phyloP scores from a whole-genome alignment of 805 yeast genomes.

The Pichia manshurica region DNA sequence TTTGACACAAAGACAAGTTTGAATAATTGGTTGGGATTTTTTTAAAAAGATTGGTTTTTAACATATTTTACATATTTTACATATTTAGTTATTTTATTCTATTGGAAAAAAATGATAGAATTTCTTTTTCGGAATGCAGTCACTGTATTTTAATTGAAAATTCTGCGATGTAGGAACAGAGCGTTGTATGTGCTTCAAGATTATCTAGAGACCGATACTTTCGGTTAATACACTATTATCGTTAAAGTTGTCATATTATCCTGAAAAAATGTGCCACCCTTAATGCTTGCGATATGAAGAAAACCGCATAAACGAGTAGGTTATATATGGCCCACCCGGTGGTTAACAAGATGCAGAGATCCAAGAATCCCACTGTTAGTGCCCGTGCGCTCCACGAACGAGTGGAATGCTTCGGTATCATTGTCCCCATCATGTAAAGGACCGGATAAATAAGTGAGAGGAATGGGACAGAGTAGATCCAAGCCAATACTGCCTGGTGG shows the following conservation, averaged over 20 bases:
- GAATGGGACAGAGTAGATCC: conserved; percentile 9
- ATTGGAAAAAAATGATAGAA: background rate
- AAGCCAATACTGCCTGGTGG: conserved; percentile 3
- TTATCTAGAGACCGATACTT: too few species aligned
- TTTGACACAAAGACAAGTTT: conserved; percentile 1
- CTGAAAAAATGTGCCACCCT: background rate
- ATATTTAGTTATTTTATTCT: background rate
- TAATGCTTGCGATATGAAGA: background rate
- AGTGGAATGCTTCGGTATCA: conserved; percentile 7
- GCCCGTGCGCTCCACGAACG: conserved; percentile 10
- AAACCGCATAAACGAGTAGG: background rate
- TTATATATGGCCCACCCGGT: conserved; percentile 1
- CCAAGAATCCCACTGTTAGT: conserved; percentile 5
- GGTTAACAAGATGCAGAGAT: background rate
- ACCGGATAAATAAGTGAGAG: conserved; percentile 6
- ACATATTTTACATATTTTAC: background rate
- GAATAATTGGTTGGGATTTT: conserved; percentile 4
- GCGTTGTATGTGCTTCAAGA: too few species aligned
- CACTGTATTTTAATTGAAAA: too few species aligned
- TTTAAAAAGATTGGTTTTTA: background rate
- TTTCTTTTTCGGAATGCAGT: conserved; percentile 1
- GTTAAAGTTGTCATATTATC: background rate
- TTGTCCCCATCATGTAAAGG: conserved; percentile 4
- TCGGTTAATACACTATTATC: too few species aligned
- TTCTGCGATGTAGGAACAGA: too few species aligned